Percentiles rank a stretch among this genome's conserved stretches.
phyloP scores from a whole-genome alignment of 106 monocot genomes.

The Acorus calamus region DNA sequence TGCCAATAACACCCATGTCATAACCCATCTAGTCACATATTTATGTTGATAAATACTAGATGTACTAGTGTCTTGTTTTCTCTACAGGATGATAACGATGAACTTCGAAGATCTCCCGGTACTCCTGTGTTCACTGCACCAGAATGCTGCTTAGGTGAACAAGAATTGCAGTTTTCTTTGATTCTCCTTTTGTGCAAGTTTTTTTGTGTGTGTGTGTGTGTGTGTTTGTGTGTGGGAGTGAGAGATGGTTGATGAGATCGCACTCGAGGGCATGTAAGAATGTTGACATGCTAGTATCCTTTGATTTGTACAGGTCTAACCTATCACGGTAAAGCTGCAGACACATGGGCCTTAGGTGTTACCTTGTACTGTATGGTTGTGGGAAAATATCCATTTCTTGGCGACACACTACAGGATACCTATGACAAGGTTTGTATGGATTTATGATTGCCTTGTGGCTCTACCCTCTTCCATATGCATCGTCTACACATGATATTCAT shows the following conservation, averaged over 20 bases:
- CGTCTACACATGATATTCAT: too few relatives aligned
- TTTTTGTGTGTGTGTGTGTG: too few relatives aligned
- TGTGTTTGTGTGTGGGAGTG: too few relatives aligned
- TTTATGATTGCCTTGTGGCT: too few relatives aligned
- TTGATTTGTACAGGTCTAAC: slow-evolving; percentile 40
- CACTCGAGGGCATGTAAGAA: too few relatives aligned
- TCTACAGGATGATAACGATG: slow-evolving; percentile 77
- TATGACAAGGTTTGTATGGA: slow-evolving; percentile 38
- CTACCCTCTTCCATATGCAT: too few relatives aligned
- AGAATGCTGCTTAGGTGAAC: slow-evolving; percentile 74
- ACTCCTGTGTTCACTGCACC: slow-evolving; percentile 97
- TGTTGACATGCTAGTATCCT: too few relatives aligned
- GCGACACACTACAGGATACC: slow-evolving; percentile 58
- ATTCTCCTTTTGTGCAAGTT: neutral
- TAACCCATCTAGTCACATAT: neutral
- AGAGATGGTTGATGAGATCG: too few relatives aligned
- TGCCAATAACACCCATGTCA: too few relatives aligned
- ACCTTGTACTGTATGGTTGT: slow-evolving; percentile 65
- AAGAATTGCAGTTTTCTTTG: too few relatives aligned
- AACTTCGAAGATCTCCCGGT: slow-evolving; percentile 75
- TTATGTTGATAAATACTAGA: neutral
- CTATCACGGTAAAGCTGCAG: slow-evolving; percentile 50
- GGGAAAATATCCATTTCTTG: slow-evolving; percentile 56
- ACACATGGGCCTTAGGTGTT: slow-evolving; percentile 67
- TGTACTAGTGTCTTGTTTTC: neutral